These are phyloP conservation scores for Vicia faba DNA, from an alignment of 306 rosid species.

Conservation along the genomic window DNA sequence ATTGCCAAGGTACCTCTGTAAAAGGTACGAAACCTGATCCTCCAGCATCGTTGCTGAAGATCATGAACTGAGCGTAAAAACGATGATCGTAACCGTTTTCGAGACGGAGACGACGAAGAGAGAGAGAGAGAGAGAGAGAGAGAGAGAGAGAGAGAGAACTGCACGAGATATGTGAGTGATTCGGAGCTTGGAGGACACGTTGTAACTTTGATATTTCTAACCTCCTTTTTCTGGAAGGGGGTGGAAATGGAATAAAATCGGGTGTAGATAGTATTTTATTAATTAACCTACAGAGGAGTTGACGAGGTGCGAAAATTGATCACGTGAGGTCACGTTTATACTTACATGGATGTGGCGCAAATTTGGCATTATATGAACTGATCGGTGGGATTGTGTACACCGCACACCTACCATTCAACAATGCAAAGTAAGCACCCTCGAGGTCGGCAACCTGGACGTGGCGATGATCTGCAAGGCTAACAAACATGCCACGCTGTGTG, in stretches of 20 bases:
- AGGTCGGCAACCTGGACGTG: constrained; percentile 9
- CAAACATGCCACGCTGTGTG: background rate
- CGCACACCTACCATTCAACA: constrained; percentile 1
- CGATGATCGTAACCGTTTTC: constrained; percentile 34
- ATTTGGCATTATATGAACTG: background rate
- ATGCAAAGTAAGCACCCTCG: background rate
- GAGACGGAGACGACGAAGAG: background rate
- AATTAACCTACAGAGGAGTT: background rate
- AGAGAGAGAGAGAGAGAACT: constrained; percentile 10
- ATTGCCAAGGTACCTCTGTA: constrained; percentile 96
- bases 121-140: background rate
- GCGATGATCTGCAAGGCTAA: constrained; percentile 13
- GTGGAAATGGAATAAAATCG: background rate
- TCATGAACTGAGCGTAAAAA: constrained; percentile 33
- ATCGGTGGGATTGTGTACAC: background rate
- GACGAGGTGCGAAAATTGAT: background rate
- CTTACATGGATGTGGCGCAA: constrained; percentile 26
- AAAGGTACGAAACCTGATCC: constrained; percentile 95
- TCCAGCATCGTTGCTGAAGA: constrained; percentile 74
- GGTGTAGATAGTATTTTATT: background rate
- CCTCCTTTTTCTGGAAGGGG: constrained; percentile 13
- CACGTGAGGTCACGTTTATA: constrained; percentile 28
- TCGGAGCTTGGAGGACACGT: constrained; percentile 48
- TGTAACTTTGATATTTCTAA: constrained; percentile 9
- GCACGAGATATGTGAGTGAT: constrained; percentile 30